Evolutionary conservation across 768 basidiomycete genomes (phyloP).

Genomic region (Amanita polypyramis): DNA sequence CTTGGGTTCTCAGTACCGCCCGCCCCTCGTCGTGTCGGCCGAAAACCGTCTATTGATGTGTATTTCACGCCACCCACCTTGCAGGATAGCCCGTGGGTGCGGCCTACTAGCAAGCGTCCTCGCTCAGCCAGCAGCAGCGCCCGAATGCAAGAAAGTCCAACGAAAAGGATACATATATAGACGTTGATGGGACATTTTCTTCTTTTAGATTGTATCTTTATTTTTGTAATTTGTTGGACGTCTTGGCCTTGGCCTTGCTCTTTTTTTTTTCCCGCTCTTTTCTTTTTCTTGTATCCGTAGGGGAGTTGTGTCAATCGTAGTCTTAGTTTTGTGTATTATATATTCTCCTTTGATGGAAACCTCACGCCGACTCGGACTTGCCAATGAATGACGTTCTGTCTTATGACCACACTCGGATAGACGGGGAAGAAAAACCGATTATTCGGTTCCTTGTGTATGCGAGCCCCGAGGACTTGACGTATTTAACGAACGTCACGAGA

Average conservation of each 20-base stretch:
- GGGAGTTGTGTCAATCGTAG: neutral
- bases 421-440: too few relatives aligned
- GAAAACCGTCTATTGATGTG: constrained; percentile 34
- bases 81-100: neutral
- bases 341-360: neutral
- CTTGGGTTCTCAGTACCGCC: neutral
- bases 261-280: neutral
- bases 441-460: too few relatives aligned
- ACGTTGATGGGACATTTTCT: neutral
- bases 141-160: neutral
- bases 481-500: too few relatives aligned
- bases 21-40: constrained; percentile 10
- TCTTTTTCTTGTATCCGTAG: neutral
- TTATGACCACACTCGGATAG: too few relatives aligned
- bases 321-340: neutral
- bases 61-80: constrained; percentile 29
- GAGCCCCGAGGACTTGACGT: too few relatives aligned
- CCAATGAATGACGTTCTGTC: too few relatives aligned
- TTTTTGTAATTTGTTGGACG: neutral
- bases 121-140: constrained; percentile 1
- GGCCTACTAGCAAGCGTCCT: neutral
- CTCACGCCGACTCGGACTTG: too few relatives aligned
- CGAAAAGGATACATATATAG: constrained; percentile 1
- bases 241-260: neutral
- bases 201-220: neutral